Evolutionary conservation across 2,329 filamentous ascomycete genomes (phyloP).

Genomic region (Mycogone perniciosa): DNA sequence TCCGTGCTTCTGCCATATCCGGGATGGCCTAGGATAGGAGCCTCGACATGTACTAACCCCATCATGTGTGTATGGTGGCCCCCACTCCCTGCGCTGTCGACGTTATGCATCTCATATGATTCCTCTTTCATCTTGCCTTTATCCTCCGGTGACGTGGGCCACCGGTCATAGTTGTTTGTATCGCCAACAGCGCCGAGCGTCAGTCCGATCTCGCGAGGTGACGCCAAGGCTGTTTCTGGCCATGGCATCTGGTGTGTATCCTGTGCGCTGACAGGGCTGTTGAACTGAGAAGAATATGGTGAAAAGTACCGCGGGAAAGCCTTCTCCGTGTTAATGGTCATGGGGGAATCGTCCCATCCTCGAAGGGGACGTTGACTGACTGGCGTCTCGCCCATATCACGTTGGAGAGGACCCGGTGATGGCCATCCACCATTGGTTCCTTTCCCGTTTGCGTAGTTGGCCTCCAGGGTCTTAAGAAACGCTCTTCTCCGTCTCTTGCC

Average conservation of each 20-base stretch:
- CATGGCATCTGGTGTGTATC: conserved; percentile 32
- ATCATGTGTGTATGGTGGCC: conserved; percentile 19
- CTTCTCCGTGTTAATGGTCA: conserved; percentile 37
- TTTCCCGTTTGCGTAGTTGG: conserved; percentile 24
- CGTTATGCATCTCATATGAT: conserved; percentile 28
- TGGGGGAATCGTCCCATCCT: conserved; percentile 40
- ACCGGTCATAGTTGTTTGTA: conserved; percentile 13
- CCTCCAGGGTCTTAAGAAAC: conserved; percentile 43
- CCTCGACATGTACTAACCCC: conserved; percentile 22
- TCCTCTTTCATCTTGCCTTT: conserved; percentile 39
- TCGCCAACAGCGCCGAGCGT: conserved; percentile 5
- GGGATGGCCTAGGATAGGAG: conserved; percentile 41
- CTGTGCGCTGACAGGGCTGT: conserved; percentile 46
- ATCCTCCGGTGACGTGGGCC: conserved; percentile 20
- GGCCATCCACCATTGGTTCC: conserved; percentile 35
- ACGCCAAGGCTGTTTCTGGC: conserved; percentile 23
- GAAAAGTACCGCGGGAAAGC: conserved; percentile 46
- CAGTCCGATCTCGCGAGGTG: conserved; percentile 16
- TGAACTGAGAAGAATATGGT: conserved; percentile 54
- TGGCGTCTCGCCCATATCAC: conserved; percentile 24
- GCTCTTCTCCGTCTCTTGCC: conserved; percentile 50
- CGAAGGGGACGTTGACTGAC: conserved; percentile 21
- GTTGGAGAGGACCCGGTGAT: conserved; percentile 19
- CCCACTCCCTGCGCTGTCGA: conserved; percentile 25
- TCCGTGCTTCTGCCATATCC: conserved; percentile 36